Percentiles rank a stretch among this genome's conserved stretches.
Conservation (phyloP, 805 yeast genomes). For the Metschnikowia proteae region DNA sequence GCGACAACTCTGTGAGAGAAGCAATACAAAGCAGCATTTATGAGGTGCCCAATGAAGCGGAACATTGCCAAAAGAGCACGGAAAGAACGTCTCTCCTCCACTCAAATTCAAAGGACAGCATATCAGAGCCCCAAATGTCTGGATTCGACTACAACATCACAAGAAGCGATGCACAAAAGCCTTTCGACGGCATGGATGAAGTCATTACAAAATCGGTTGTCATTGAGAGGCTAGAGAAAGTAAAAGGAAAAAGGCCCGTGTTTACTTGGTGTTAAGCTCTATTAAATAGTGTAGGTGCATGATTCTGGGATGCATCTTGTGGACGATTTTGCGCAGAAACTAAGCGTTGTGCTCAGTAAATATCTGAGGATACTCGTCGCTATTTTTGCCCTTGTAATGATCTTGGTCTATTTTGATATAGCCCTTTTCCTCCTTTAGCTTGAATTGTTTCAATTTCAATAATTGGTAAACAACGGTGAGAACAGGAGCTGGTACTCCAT, state of each 20-base stretch:
- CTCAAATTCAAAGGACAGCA: not conserved
- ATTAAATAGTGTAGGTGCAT: not conserved
- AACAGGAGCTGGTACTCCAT: slow-evolving; percentile 46
- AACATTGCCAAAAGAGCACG: not conserved
- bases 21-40: slow-evolving; percentile 38
- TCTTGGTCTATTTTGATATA: slow-evolving; percentile 14
- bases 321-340: not conserved
- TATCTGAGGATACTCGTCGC: slow-evolving; percentile 17
- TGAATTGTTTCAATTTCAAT: slow-evolving; percentile 58
- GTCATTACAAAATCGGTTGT: slow-evolving; percentile 45
- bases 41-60: slow-evolving; percentile 10
- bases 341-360: slow-evolving; percentile 10
- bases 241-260: slow-evolving; percentile 54
- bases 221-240: slow-evolving; percentile 57
- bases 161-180: slow-evolving; percentile 6
- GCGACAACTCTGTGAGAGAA: slow-evolving; percentile 29
- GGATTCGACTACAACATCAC: slow-evolving; percentile 24
- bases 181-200: not conserved
- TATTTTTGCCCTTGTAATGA: slow-evolving; percentile 12
- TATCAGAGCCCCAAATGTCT: slow-evolving; percentile 13
- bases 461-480: slow-evolving; percentile 56
- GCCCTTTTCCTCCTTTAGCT: slow-evolving; percentile 56
- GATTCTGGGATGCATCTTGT: no score
- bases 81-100: slow-evolving; percentile 2
- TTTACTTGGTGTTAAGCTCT: slow-evolving; percentile 54